Conservation (phyloP, 148 eudicot genomes). For the Dianthus caryophyllus region DNA sequence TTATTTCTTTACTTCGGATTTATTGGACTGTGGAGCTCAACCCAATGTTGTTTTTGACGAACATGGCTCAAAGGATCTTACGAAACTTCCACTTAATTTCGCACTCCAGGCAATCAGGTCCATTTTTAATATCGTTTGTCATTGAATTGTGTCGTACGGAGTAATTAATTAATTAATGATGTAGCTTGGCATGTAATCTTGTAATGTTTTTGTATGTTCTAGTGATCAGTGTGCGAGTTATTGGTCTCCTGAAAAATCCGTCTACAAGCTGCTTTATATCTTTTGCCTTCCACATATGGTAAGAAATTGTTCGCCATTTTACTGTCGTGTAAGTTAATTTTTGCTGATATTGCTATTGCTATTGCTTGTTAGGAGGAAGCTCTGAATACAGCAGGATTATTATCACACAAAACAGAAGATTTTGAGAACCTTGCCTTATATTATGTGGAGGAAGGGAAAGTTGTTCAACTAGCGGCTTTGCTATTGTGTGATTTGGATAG, state of each 20-base stretch:
- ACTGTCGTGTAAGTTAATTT: background rate
- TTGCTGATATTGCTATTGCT: background rate
- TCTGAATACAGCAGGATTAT: background rate
- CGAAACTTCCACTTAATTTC: too few species aligned
- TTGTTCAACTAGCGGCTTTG: background rate
- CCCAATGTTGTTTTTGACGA: background rate
- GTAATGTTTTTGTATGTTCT: background rate
- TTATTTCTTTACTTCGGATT: background rate
- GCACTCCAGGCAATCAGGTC: too few species aligned
- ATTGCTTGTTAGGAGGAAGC: background rate
- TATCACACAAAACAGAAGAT: background rate
- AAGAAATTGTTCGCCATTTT: background rate
- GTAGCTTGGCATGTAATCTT: too few species aligned
- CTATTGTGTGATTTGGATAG: background rate
- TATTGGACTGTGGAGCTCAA: background rate
- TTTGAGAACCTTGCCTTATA: background rate
- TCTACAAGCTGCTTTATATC: background rate
- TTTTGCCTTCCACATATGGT: background rate
- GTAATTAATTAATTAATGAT: too few species aligned
- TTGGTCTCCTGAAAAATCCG: conserved; percentile 5
- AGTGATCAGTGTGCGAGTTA: background rate
- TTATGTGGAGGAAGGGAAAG: conserved; percentile 1
- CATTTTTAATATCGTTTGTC: too few species aligned
- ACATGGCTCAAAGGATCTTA: background rate
- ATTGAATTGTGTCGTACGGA: too few species aligned